Percentiles rank a stretch among this genome's conserved stretches.
Conservation (phyloP, 2,329 filamentous ascomycete species). For the Exophiala sideris region DNA sequence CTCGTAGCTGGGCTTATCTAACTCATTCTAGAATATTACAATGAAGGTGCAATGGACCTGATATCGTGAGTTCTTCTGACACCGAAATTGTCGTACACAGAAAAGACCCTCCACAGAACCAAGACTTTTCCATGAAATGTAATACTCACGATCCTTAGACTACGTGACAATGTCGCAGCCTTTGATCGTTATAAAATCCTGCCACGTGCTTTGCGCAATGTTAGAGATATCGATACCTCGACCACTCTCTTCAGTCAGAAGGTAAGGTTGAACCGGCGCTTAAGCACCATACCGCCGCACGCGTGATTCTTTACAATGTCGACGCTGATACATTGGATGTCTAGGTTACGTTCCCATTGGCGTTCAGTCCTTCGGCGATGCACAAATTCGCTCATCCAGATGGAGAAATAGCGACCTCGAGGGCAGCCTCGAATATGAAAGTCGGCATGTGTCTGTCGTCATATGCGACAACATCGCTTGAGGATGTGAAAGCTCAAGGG, state of each 20-base stretch:
- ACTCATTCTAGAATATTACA: constrained; percentile 51
- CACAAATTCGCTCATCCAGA: constrained; percentile 31
- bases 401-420: constrained; percentile 49
- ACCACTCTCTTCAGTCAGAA: constrained; percentile 32
- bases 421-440: constrained; percentile 43
- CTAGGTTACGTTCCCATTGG: constrained; percentile 38
- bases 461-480: constrained; percentile 45
- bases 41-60: constrained; percentile 56
- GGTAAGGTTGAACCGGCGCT: neutral
- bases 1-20: neutral
- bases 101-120: neutral
- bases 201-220: constrained; percentile 44
- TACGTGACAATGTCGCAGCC: neutral
- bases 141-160: neutral
- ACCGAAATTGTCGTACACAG: neutral
- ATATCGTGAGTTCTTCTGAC: constrained; percentile 37
- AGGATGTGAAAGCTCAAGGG: constrained; percentile 41
- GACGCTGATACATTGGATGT: neutral
- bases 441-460: constrained; percentile 49
- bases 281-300: neutral
- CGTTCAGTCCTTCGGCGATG: constrained; percentile 41
- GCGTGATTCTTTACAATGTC: neutral
- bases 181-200: constrained; percentile 31
- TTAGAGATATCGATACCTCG: constrained; percentile 37
- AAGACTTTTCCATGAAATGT: neutral